Conservation (phyloP, 2,329 filamentous ascomycete genomes). For the Trichophaea hybrida region DNA sequence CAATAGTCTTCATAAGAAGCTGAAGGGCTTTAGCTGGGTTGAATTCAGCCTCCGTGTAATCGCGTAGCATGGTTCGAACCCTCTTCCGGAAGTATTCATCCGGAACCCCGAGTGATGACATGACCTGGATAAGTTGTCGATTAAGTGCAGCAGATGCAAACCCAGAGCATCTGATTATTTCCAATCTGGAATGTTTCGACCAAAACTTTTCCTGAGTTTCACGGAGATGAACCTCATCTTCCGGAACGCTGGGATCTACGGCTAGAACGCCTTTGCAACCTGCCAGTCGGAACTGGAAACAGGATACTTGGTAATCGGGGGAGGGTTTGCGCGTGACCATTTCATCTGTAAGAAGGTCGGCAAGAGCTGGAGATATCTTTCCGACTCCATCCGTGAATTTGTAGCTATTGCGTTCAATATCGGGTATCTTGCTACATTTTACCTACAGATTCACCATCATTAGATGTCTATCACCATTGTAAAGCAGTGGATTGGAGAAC, state of each 20-base stretch:
- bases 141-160: constrained; percentile 71
- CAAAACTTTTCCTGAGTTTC: constrained; percentile 80
- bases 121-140: constrained; percentile 74
- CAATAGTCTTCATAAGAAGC: constrained; percentile 60
- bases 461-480: too few relatives aligned
- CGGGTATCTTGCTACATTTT: constrained; percentile 40
- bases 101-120: constrained; percentile 61
- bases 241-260: constrained; percentile 40
- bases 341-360: constrained; percentile 56
- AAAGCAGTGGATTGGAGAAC: constrained; percentile 26
- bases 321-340: not conserved
- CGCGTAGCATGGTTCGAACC: constrained; percentile 50
- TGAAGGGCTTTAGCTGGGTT: constrained; percentile 49
- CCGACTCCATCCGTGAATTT: constrained; percentile 88
- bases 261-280: constrained; percentile 83
- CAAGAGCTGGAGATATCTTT: constrained; percentile 69
- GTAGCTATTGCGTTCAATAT: constrained; percentile 53
- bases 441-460: too few relatives aligned
- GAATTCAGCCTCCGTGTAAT: constrained; percentile 55
- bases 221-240: constrained; percentile 60
- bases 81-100: constrained; percentile 52
- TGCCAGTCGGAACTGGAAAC: constrained; percentile 81
- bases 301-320: constrained; percentile 45
- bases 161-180: constrained; percentile 70
- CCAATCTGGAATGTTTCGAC: constrained; percentile 54